phyloP scores from a whole-genome alignment of 2,329 filamentous ascomycete species.

The Rutstroemia sydowiana region DNA sequence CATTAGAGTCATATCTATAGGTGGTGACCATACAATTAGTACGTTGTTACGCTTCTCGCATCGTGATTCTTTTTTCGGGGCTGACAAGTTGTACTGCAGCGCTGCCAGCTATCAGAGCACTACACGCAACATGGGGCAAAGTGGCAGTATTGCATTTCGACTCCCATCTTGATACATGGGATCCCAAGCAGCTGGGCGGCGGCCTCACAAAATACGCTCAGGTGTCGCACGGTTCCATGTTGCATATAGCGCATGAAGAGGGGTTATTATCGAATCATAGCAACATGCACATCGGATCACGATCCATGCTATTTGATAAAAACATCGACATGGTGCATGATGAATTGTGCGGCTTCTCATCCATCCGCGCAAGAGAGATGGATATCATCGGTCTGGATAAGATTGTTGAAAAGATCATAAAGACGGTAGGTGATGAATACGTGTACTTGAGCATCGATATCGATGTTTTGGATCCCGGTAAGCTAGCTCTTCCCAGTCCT shows the following conservation, averaged over 20 bases:
- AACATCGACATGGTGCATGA: conserved; percentile 67
- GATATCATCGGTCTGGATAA: conserved; percentile 71
- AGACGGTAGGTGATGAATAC: conserved; percentile 65
- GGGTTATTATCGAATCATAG: conserved; percentile 68
- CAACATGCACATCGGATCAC: conserved; percentile 75
- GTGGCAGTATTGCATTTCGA: conserved; percentile 72
- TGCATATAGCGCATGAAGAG: conserved; percentile 79
- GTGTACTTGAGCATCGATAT: conserved; percentile 80
- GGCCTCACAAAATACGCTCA: conserved; percentile 68
- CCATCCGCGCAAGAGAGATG: conserved; percentile 78
- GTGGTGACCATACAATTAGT: conserved; percentile 67
- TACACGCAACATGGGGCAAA: conserved; percentile 53
- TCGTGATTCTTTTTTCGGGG: too few species aligned
- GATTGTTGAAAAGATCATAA: conserved; percentile 63
- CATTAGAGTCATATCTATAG: conserved; percentile 52
- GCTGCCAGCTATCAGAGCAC: conserved; percentile 52
- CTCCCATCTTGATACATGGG: conserved; percentile 34
- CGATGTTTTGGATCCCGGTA: conserved; percentile 71
- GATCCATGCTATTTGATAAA: conserved; percentile 63
- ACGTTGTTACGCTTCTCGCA: conserved; percentile 61
- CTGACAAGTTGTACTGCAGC: too few species aligned
- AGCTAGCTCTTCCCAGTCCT: too few species aligned
- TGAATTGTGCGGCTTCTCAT: conserved; percentile 66
- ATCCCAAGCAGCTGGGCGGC: too few species aligned
- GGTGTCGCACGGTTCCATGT: conserved; percentile 88